A percentile compares a stretch with the other conserved stretches of the same genome.
Evolutionary conservation across 805 yeast genomes (phyloP).

Genomic region (Kodamaea jinghongensis): DNA sequence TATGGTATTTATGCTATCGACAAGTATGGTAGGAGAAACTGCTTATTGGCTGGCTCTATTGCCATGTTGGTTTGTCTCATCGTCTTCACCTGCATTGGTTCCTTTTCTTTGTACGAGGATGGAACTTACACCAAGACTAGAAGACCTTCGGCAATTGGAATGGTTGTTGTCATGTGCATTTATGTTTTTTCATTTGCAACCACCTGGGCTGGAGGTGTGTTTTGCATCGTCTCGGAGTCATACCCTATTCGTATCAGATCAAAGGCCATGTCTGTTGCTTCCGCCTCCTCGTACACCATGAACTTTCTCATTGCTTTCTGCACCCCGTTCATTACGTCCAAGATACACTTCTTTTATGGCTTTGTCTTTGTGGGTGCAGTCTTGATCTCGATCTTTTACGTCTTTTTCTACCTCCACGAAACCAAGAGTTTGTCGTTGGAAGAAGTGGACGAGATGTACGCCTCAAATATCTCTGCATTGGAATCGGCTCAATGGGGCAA

Average conservation of each 20-base stretch:
- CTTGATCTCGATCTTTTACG: constrained; percentile 61
- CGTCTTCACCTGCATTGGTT: constrained; percentile 24
- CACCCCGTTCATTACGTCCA: constrained; percentile 61
- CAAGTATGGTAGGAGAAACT: constrained; percentile 51
- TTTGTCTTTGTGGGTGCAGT: constrained; percentile 64
- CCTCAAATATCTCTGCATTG: no score
- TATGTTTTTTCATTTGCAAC: constrained; percentile 28
- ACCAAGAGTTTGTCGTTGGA: constrained; percentile 81
- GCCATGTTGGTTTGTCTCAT: constrained; percentile 24
- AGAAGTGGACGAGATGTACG: constrained; percentile 54
- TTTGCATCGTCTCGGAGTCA: constrained; percentile 24
- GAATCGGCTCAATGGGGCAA: no score
- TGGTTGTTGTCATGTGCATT: constrained; percentile 27
- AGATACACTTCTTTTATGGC: constrained; percentile 66
- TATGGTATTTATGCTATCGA: constrained; percentile 53
- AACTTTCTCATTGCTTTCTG: constrained; percentile 46
- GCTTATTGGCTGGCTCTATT: constrained; percentile 47
- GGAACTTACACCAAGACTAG: constrained; percentile 31
- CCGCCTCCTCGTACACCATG: constrained; percentile 31
- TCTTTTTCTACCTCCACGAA: constrained; percentile 69
- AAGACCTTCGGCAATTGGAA: constrained; percentile 28
- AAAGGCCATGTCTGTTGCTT: constrained; percentile 28
- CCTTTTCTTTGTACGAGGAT: constrained; percentile 19
- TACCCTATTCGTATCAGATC: constrained; percentile 29
- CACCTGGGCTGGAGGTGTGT: constrained; percentile 31